Conservation (phyloP, 1,284 basidiomycete genomes). For the Marasmius tenuissimus region DNA sequence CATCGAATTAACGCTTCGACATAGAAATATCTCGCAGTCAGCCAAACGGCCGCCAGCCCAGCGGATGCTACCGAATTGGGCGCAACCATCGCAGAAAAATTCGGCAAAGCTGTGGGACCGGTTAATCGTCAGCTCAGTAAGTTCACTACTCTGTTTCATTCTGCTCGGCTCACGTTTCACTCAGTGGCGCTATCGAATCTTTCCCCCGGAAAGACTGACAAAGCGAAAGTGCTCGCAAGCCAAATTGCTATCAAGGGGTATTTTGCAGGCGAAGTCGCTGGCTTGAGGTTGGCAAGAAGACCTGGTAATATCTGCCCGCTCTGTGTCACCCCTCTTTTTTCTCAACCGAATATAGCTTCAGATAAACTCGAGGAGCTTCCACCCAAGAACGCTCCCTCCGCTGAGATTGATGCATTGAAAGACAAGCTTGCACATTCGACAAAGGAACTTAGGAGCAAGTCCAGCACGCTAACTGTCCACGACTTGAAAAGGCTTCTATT, state of each 20-base stretch:
- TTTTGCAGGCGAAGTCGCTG: constrained; percentile 84
- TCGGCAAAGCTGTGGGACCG: constrained; percentile 78
- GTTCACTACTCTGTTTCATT: constrained; percentile 16
- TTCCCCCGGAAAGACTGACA: constrained; percentile 67
- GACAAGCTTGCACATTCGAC: constrained; percentile 69
- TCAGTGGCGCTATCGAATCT: constrained; percentile 62
- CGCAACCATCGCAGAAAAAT: constrained; percentile 84
- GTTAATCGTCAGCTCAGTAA: constrained; percentile 78
- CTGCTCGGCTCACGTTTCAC: neutral
- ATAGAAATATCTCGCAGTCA: constrained; percentile 82
- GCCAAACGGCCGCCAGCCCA: constrained; percentile 59
- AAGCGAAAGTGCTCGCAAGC: constrained; percentile 73
- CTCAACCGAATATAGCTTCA: constrained; percentile 33
- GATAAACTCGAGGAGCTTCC: constrained; percentile 64
- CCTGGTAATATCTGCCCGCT: constrained; percentile 35
- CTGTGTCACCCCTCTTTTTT: neutral
- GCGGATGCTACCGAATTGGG: constrained; percentile 84
- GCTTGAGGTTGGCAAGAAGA: constrained; percentile 66
- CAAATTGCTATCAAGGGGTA: constrained; percentile 87
- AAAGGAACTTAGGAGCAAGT: constrained; percentile 69
- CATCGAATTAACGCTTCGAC: constrained; percentile 9
- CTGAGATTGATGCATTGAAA: constrained; percentile 68
- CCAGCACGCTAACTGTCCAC: constrained; percentile 69
- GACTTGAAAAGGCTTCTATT: constrained; percentile 88
- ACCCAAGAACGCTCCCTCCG: constrained; percentile 52